A percentile compares a stretch with the other conserved stretches of the same genome.
Conservation (phyloP, 768 basidiomycete species). For the Cystobasidium ongulense region DNA sequence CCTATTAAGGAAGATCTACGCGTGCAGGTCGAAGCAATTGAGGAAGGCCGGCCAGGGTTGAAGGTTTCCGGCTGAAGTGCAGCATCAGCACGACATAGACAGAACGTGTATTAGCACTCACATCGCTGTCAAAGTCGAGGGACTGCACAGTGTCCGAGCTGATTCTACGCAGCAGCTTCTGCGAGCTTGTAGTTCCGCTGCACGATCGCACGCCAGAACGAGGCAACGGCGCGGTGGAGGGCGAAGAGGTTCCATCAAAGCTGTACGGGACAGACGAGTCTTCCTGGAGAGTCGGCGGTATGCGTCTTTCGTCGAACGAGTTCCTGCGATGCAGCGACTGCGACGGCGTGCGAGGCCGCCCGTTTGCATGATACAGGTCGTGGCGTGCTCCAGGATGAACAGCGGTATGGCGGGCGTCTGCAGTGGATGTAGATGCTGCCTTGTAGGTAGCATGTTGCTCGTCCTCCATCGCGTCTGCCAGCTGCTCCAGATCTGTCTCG, state of each 20-base stretch:
- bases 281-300: conserved; percentile 10
- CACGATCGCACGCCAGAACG: not conserved
- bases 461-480: not conserved
- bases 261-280: not conserved
- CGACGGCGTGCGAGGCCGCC: not conserved
- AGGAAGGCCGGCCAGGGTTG: conserved; percentile 3
- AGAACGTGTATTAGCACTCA: not conserved
- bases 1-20: conserved; percentile 3
- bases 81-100: not conserved
- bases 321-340: not conserved
- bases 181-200: conserved; percentile 14
- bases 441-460: not conserved
- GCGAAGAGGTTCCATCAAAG: not conserved
- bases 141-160: conserved; percentile 17
- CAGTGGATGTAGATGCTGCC: not conserved
- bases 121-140: conserved; percentile 28
- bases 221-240: not conserved
- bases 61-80: conserved; percentile 14
- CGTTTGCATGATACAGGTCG: not conserved
- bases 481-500: not conserved
- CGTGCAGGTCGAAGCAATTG: not conserved
- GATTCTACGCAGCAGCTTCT: conserved; percentile 5
- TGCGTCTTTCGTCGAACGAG: conserved; percentile 17
- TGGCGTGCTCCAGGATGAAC: not conserved
- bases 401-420: not conserved